A percentile compares a stretch with the other conserved stretches of the same genome.
phyloP scores from a whole-genome alignment of 257 asterid species.

The Nemophila menziesii region DNA sequence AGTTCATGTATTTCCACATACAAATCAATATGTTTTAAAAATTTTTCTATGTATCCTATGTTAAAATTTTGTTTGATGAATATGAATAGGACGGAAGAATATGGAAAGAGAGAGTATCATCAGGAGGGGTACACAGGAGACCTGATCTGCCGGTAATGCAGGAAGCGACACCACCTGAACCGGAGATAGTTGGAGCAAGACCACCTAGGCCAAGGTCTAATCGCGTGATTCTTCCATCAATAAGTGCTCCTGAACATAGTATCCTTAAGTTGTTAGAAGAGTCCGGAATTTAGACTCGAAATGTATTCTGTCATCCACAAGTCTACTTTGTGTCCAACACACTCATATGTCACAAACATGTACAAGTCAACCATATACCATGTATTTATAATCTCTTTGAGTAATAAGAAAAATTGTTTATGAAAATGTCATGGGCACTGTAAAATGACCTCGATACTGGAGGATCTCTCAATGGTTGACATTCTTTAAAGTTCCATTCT shows the following conservation, averaged over 20 bases:
- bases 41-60: background rate
- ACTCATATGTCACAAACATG: too few relatives aligned
- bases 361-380: too few relatives aligned
- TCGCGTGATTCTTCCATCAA: conserved; percentile 39
- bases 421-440: too few relatives aligned
- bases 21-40: background rate
- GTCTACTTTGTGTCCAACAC: too few relatives aligned
- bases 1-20: conserved; percentile 17
- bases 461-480: too few relatives aligned
- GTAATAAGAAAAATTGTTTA: too few relatives aligned
- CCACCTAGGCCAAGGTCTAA: conserved; percentile 34
- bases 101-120: conserved; percentile 87
- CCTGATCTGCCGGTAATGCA: conserved; percentile 38
- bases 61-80: background rate
- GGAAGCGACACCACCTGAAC: conserved; percentile 25
- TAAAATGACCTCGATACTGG: too few relatives aligned
- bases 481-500: too few relatives aligned
- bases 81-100: conserved; percentile 71
- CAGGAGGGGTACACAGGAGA: conserved; percentile 35
- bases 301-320: too few relatives aligned
- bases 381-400: too few relatives aligned
- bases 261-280: conserved; percentile 34
- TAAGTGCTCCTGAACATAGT: conserved; percentile 37
- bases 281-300: conserved; percentile 26
- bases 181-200: conserved; percentile 24